Conservation (phyloP, 768 basidiomycete species). For the Leccinum variicolor region DNA sequence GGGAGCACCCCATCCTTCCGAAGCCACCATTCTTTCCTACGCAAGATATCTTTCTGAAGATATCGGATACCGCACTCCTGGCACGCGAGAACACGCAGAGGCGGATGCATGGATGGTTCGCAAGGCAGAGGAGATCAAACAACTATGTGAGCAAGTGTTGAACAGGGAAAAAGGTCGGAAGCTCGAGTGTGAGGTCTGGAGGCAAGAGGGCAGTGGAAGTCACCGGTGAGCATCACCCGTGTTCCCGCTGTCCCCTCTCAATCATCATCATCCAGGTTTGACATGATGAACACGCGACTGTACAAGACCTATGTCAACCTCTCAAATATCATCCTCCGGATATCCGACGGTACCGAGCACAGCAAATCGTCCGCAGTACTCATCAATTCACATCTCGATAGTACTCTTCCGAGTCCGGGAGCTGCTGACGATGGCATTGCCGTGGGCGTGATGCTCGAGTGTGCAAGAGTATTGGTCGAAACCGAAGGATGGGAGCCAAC, state of each 20-base stretch:
- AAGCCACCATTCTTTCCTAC: slow-evolving; percentile 59
- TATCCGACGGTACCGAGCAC: slow-evolving; percentile 70
- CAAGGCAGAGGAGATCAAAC: slow-evolving; percentile 34
- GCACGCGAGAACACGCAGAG: slow-evolving; percentile 81
- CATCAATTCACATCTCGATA: slow-evolving; percentile 88
- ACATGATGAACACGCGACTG: slow-evolving; percentile 82
- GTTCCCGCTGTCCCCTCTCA: too few relatives aligned
- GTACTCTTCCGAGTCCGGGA: slow-evolving; percentile 84
- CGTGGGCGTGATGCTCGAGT: slow-evolving; percentile 90
- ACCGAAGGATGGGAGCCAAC: slow-evolving; percentile 70
- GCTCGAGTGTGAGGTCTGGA: slow-evolving; percentile 89
- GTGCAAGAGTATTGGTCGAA: slow-evolving; percentile 67
- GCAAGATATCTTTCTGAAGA: slow-evolving; percentile 74
- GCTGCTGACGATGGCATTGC: slow-evolving; percentile 87
- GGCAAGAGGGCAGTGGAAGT: slow-evolving; percentile 83
- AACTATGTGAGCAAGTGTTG: slow-evolving; percentile 57
- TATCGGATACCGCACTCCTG: slow-evolving; percentile 89
- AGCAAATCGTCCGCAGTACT: slow-evolving; percentile 82
- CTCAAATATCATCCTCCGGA: slow-evolving; percentile 84
- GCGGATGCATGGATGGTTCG: slow-evolving; percentile 82
- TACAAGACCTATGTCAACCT: slow-evolving; percentile 87
- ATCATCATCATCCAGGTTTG: slow-evolving; percentile 57
- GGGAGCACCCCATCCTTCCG: slow-evolving; percentile 66
- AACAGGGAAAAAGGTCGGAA: slow-evolving; percentile 42
- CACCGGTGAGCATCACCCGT: slow-evolving; percentile 60